Evolutionary conservation across 192 early-diverging fungal genomes (phyloP).

Genomic region (Coemansia erecta): DNA sequence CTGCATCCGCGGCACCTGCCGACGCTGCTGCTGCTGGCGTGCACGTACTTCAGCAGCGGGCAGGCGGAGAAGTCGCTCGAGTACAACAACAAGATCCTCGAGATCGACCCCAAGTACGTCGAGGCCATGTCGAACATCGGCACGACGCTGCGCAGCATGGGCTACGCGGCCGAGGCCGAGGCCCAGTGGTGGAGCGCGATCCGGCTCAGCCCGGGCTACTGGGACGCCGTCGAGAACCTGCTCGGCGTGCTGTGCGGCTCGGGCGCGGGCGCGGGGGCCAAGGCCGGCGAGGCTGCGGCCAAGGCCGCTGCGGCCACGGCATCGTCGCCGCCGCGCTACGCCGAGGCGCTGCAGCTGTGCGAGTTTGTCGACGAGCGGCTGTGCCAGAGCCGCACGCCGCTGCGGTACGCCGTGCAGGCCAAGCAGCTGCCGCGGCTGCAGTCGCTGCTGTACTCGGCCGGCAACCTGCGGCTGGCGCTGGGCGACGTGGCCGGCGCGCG

Average conservation of each 20-base stretch:
- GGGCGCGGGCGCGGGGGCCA: not conserved
- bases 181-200: slow-evolving; percentile 83
- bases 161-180: slow-evolving; percentile 71
- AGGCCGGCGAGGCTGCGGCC: slow-evolving; percentile 4
- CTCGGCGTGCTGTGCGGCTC: slow-evolving; percentile 72
- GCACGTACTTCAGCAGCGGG: slow-evolving; percentile 79
- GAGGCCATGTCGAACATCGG: slow-evolving; percentile 92
- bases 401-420: slow-evolving; percentile 52
- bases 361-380: slow-evolving; percentile 72
- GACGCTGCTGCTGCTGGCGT: slow-evolving; percentile 81
- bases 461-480: slow-evolving; percentile 77
- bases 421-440: slow-evolving; percentile 71
- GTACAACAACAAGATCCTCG: slow-evolving; percentile 81
- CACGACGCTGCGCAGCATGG: slow-evolving; percentile 80
- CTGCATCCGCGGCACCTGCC: slow-evolving; percentile 69
- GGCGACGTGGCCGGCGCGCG: slow-evolving; percentile 69
- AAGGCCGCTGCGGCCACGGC: no score
- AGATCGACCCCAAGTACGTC: slow-evolving; percentile 79
- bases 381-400: slow-evolving; percentile 17
- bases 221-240: slow-evolving; percentile 89
- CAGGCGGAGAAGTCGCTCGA: slow-evolving; percentile 68
- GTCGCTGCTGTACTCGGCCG: slow-evolving; percentile 84
- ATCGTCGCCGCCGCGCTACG: slow-evolving; percentile 66
- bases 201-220: slow-evolving; percentile 80
- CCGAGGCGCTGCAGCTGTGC: slow-evolving; percentile 81